phyloP scores from a whole-genome alignment of 257 asterid genomes.

The Ehretia macrophylla region DNA sequence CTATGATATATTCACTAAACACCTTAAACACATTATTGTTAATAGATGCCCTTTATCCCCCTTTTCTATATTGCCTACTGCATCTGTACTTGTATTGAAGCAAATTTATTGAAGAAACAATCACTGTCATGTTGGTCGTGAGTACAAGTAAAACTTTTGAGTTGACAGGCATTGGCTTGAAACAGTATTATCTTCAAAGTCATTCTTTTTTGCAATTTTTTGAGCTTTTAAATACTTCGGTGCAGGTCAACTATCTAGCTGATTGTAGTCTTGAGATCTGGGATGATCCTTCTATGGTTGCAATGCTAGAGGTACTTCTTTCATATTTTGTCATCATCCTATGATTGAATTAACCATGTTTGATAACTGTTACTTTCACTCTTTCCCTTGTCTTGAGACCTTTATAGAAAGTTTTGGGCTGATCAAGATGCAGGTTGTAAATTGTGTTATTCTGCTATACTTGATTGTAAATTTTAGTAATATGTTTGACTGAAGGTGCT shows the following conservation, averaged over 20 bases:
- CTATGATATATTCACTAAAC: not conserved
- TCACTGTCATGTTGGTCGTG: too few relatives aligned
- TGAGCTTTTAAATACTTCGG: slow-evolving; percentile 16
- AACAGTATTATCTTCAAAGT: slow-evolving; percentile 1
- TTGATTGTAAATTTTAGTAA: too few relatives aligned
- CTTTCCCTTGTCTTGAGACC: not conserved
- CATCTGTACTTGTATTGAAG: too few relatives aligned
- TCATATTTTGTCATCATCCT: slow-evolving; percentile 3
- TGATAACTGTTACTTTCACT: not conserved
- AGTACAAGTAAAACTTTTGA: not conserved
- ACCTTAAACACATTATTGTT: too few relatives aligned
- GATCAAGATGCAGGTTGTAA: not conserved
- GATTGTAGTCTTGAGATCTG: slow-evolving; percentile 90
- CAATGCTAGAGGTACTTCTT: slow-evolving; percentile 65
- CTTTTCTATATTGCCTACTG: too few relatives aligned
- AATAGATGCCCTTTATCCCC: too few relatives aligned
- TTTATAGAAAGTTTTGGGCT: not conserved
- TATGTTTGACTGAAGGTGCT: too few relatives aligned
- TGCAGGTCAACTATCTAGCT: slow-evolving; percentile 80
- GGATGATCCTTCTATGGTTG: slow-evolving; percentile 86
- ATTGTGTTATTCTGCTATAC: too few relatives aligned
- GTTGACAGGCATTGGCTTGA: not conserved
- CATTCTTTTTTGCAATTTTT: slow-evolving; percentile 11
- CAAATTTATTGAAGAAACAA: too few relatives aligned
- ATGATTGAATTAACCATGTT: not conserved